Evolutionary conservation across 805 yeast genomes (phyloP).

Genomic region (Schwanniomyces yamadae): DNA sequence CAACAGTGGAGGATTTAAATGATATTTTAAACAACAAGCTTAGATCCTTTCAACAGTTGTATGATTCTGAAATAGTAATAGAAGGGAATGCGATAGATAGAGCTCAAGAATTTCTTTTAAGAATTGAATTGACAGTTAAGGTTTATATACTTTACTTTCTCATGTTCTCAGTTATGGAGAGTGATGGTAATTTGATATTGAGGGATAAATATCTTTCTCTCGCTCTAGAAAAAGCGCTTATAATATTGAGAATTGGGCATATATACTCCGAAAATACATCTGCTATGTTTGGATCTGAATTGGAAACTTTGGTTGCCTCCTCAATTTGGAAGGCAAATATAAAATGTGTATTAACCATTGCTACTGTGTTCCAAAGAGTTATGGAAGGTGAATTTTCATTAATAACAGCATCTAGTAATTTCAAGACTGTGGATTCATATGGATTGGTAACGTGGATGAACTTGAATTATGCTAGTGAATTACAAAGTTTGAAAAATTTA

Average conservation of each 20-base stretch:
- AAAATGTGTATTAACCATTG: not conserved
- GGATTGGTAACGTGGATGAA: constrained; percentile 4
- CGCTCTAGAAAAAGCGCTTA: constrained; percentile 4
- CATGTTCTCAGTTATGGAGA: constrained; percentile 2
- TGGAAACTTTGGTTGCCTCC: constrained; percentile 6
- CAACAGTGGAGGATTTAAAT: constrained; percentile 1
- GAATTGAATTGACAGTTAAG: constrained; percentile 3
- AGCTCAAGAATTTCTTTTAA: constrained; percentile 7
- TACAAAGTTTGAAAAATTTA: constrained; percentile 1
- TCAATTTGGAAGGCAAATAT: constrained; percentile 2
- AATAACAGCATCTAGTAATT: constrained; percentile 1
- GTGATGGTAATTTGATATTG: constrained; percentile 41
- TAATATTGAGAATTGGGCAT: constrained; percentile 1
- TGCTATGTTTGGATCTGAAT: constrained; percentile 6
- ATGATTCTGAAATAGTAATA: not conserved
- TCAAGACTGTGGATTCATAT: constrained; percentile 7
- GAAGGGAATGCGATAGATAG: constrained; percentile 4
- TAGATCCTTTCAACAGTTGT: constrained; percentile 5
- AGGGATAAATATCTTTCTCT: constrained; percentile 1
- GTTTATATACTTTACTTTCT: constrained; percentile 2
- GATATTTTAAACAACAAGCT: not conserved
- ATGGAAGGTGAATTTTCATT: constrained; percentile 5
- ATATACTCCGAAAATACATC: constrained; percentile 5
- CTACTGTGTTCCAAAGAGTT: constrained; percentile 3
- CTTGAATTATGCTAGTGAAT: constrained; percentile 4